Evolutionary conservation across 1,284 basidiomycete genomes (phyloP), one percentile per base, ranked within the genome.

Genomic region (Thelephora terrestris): DNA sequence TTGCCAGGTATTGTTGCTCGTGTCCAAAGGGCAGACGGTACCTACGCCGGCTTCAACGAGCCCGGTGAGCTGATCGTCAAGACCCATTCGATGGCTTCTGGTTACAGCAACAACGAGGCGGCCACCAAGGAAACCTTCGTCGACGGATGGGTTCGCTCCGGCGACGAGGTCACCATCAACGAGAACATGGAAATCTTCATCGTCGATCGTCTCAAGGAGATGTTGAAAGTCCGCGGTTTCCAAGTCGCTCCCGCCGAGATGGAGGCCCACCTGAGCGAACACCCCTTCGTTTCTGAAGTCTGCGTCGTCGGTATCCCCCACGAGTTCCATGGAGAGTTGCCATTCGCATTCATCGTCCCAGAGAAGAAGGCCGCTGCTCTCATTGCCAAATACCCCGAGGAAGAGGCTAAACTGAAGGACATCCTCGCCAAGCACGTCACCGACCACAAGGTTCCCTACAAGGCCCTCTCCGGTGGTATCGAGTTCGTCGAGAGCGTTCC

Each of bases 261-360:
- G 9, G 65, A 67, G 52, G 66, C 85, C 0, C 85, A 85, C 61
- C 65, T 92, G 25, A 69, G 91, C 51, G 58, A 80, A 61, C 85
- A 89, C 54, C 66, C 74, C 0, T 82, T 84, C 55, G 78, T 91
- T 4, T 70, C 70, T 1, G 82, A 90, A 50, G 73, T 71, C 1
- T 88, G 86, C 55, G 84, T 92, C 10, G 81, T 92, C 6, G 78
- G 85, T 2, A 62, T 89, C 3, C 75, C 74, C 0, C 84, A 92
- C 58, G 85, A 90, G 16, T 85, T 80, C 55, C 82, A 76, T 44
- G 89, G 89, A 32, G 89, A 92, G 58, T 57, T 87, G 4, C 88
- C 90, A 0, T 61, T 85, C 43, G 85, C 84, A 0, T 90, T 78
- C 17, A 21, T 42, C 25, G 39, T 42, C 18, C 39, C 17, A 5